Conservation (phyloP, 2,329 filamentous ascomycete species). For the Epichloe elymi region DNA sequence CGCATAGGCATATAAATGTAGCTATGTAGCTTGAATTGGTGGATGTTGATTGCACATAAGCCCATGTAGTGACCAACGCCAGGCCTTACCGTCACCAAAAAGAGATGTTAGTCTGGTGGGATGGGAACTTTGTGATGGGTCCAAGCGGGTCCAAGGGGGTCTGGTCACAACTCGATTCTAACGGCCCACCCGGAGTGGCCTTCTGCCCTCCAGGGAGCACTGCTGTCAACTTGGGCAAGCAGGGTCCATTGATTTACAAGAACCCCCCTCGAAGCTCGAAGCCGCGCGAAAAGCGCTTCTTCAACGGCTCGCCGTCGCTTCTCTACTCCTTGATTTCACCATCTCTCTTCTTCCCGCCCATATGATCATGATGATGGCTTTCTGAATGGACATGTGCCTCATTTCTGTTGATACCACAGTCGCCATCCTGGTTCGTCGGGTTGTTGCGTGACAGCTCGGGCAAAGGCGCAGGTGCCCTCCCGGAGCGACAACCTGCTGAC, state of each 20-base stretch:
- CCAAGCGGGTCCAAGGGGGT: too few relatives aligned
- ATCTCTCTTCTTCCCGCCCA: constrained; percentile 1
- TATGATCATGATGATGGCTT: constrained; percentile 6
- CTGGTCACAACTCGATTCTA: too few relatives aligned
- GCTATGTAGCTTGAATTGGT: neutral
- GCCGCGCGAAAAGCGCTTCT: neutral
- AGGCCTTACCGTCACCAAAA: too few relatives aligned
- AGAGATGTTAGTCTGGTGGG: too few relatives aligned
- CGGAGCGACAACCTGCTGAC: neutral
- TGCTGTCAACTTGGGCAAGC: too few relatives aligned
- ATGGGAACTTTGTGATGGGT: too few relatives aligned
- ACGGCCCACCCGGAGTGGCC: too few relatives aligned
- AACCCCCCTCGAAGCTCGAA: neutral
- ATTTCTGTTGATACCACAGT: constrained; percentile 1
- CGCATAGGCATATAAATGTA: neutral
- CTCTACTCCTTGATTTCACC: neutral
- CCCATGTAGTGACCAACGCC: too few relatives aligned
- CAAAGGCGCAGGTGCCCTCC: constrained; percentile 1
- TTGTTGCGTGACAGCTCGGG: constrained; percentile 1
- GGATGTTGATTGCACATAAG: too few relatives aligned
- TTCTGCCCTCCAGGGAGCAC: too few relatives aligned
- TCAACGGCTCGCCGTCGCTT: too few relatives aligned
- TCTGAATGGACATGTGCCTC: constrained; percentile 5
- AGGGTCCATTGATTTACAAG: too few relatives aligned
- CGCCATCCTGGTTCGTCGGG: neutral